Evolutionary conservation across 1,139 yeast genomes (phyloP), one percentile per base, ranked within the genome.

Genomic region (Kodamaea derodonti): DNA sequence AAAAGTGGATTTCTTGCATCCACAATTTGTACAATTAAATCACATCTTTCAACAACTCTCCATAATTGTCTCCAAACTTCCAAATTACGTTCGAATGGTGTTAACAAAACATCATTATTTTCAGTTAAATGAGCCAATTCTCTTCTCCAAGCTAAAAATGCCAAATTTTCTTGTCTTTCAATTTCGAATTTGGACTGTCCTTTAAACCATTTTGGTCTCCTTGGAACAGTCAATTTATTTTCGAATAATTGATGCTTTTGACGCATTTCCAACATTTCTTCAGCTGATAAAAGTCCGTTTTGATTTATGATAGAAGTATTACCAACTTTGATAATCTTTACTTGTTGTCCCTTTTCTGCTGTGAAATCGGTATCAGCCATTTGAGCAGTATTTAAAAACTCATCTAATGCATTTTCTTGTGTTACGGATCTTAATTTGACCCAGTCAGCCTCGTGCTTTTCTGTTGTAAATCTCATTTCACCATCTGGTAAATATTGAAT

Each of bases 61-160:
- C 99, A 94, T 47, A 94, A 68, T 62, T 94, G 99, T 57, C 94
- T 80, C 99, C 99, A 94, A 40, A 94, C 97, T 67, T 92, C 97
- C 47, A 94, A 71, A 56, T 94, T 94, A 62, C 98, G 78, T 65
- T 94, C 99, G 56, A 92, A 94, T 2, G 99, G 99, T 0, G 99
- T 94, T 58, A 94, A 72, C 42, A 90, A 67, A 49, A 94, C 68
- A 56, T 92, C 96, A 45, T 76, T 78, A 42, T 72, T 74, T 54
- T 92, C 96, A 42, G 94, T 94, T 40, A 94, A 69, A 30, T 73
- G 62, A 0, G 98, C 98, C 42, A 94, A 70, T 30, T 80, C 80
- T 54, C 97, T 74, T 65, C 98, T 78, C 99, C 98, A 94, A 22
- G 84, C 82, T 52, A 94, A 72, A 53, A 94, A 94, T 2, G 97